Conservation (phyloP, 2,329 filamentous ascomycete genomes). For the Zymoseptoria crescenta region DNA sequence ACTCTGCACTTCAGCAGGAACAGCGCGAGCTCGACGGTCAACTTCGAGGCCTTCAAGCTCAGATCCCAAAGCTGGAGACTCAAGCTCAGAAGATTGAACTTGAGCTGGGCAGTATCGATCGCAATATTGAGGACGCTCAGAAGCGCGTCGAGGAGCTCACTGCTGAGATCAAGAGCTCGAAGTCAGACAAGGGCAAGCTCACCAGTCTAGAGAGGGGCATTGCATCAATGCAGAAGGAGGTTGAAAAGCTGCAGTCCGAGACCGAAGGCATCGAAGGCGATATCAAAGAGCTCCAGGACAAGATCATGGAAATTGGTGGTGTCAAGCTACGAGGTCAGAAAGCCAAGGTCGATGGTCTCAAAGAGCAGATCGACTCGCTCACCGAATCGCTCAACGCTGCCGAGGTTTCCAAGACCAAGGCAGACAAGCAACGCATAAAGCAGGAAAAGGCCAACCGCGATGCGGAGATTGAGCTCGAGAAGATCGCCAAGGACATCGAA, state of each 20-base stretch:
- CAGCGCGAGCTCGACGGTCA: conserved; percentile 70
- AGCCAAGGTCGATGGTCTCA: conserved; percentile 79
- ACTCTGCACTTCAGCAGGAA: conserved; percentile 75
- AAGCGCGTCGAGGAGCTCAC: conserved; percentile 78
- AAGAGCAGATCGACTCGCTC: conserved; percentile 73
- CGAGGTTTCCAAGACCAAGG: conserved; percentile 83
- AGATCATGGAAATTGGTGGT: conserved; percentile 97
- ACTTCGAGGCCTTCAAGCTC: conserved; percentile 63
- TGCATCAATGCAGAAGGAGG: conserved; percentile 63
- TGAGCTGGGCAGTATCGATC: conserved; percentile 78
- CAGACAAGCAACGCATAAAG: conserved; percentile 84
- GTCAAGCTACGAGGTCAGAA: conserved; percentile 86
- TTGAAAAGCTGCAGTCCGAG: conserved; percentile 71
- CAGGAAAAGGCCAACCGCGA: conserved; percentile 75
- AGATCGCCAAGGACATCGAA: conserved; percentile 64
- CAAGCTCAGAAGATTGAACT: conserved; percentile 84
- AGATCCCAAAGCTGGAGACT: conserved; percentile 79
- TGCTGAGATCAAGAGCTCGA: conserved; percentile 71
- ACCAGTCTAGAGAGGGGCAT: conserved; percentile 71
- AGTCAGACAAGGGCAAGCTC: conserved; percentile 69
- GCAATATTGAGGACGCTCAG: conserved; percentile 75
- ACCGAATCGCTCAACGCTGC: conserved; percentile 77
- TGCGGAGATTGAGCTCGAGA: conserved; percentile 69
- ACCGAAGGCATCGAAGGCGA: conserved; percentile 87
- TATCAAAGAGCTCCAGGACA: conserved; percentile 86